Evolutionary conservation across 805 yeast genomes (phyloP).

Genomic region (Candida koratica): DNA sequence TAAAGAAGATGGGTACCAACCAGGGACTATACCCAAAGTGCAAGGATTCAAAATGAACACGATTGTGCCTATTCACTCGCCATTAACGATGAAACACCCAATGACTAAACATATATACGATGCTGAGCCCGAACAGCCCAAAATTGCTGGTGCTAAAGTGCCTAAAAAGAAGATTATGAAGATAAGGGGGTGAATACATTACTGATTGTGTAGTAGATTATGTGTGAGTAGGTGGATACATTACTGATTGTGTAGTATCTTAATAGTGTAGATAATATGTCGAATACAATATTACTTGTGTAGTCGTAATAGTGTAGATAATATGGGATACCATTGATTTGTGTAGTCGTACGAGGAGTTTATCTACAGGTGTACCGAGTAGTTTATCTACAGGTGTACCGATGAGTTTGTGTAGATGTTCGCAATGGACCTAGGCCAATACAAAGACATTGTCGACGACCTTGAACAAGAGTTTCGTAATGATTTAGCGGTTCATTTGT

Average conservation of each 20-base stretch:
- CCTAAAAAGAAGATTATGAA: constrained; percentile 60
- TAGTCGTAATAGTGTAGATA: too few relatives aligned
- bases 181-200: constrained; percentile 55
- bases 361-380: too few relatives aligned
- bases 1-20: constrained; percentile 43
- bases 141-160: constrained; percentile 32
- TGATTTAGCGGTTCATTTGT: constrained; percentile 64
- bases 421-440: too few relatives aligned
- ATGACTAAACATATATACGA: constrained; percentile 68
- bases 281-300: too few relatives aligned
- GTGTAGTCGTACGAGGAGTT: too few relatives aligned
- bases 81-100: constrained; percentile 78
- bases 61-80: constrained; percentile 84
- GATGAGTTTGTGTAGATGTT: too few relatives aligned
- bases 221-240: too few relatives aligned
- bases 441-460: constrained; percentile 19
- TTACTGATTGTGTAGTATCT: background rate
- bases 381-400: too few relatives aligned
- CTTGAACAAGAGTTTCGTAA: constrained; percentile 48
- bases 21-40: constrained; percentile 68
- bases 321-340: too few relatives aligned
- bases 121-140: constrained; percentile 42
- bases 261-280: too few relatives aligned
- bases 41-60: constrained; percentile 82
- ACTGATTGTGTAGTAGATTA: too few relatives aligned